Percentiles rank a stretch among this genome's conserved stretches.
Conservation (phyloP, 148 eudicot genomes). For the Chenopodium suecicum region DNA sequence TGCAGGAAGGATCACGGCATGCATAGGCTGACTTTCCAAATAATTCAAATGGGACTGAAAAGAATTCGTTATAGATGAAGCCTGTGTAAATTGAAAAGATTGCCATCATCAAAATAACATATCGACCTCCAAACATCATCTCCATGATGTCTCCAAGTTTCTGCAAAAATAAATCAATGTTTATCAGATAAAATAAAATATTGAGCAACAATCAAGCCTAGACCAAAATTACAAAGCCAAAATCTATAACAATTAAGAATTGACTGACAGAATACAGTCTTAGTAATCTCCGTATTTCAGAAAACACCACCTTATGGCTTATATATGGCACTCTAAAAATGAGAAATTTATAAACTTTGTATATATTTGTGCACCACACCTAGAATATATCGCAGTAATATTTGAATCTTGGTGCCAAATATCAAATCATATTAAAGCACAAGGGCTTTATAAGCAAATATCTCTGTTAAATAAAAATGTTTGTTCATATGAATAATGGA, state of each 20-base stretch:
- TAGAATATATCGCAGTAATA: too few species aligned
- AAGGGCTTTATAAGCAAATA: not conserved
- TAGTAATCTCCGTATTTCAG: not conserved
- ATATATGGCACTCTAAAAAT: not conserved
- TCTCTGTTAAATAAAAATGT: too few species aligned
- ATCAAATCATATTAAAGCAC: not conserved
- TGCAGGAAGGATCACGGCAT: constrained; percentile 59
- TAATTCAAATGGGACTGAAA: constrained; percentile 54
- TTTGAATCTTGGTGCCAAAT: not conserved
- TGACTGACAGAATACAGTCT: not conserved
- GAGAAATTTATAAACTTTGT: not conserved
- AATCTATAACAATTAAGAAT: not conserved
- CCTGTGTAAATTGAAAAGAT: constrained; percentile 64
- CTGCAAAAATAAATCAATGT: constrained; percentile 27
- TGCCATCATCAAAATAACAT: constrained; percentile 61
- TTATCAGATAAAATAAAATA: too few species aligned
- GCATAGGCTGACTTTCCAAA: constrained; percentile 60
- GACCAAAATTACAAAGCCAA: not conserved
- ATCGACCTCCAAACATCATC: constrained; percentile 66
- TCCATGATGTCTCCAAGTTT: constrained; percentile 62
- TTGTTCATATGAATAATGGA: not conserved
- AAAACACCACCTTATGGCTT: not conserved
- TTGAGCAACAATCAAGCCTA: constrained; percentile 3
- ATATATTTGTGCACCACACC: not conserved
- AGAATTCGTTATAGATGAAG: constrained; percentile 57